Percentiles rank a stretch among this genome's conserved stretches.
Conservation (phyloP, 164 flowering plant genomes). For the Kingdonia uniflora region DNA sequence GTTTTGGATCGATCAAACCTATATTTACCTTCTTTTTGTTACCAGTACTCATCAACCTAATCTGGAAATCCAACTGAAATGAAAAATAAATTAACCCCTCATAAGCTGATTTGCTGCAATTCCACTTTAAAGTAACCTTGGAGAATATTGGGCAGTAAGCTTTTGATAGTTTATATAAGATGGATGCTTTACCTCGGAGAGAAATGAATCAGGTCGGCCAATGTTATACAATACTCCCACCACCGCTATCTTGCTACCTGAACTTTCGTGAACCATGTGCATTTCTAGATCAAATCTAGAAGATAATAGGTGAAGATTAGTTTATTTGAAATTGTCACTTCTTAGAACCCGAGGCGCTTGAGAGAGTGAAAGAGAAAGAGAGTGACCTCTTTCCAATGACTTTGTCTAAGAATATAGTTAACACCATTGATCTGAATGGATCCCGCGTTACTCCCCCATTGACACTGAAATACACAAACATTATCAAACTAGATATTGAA, state of each 20-base stretch:
- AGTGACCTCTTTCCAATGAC: slow-evolving; percentile 71
- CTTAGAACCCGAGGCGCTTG: not conserved
- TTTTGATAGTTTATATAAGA: not conserved
- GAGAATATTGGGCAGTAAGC: not conserved
- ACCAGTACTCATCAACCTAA: slow-evolving; percentile 10
- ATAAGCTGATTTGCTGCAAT: too few species aligned
- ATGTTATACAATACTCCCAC: slow-evolving; percentile 33
- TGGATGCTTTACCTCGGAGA: slow-evolving; percentile 29
- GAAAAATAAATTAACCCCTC: too few species aligned
- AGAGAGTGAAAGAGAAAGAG: slow-evolving; percentile 25
- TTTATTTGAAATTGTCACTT: not conserved
- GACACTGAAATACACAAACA: too few species aligned
- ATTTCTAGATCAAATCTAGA: slow-evolving; percentile 44
- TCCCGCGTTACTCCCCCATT: slow-evolving; percentile 42
- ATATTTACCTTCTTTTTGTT: slow-evolving; percentile 6
- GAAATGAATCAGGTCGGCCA: slow-evolving; percentile 38
- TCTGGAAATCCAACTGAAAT: slow-evolving; percentile 15
- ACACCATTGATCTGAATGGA: slow-evolving; percentile 29
- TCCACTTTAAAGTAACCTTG: not conserved
- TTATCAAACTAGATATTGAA: too few species aligned
- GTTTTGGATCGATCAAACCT: slow-evolving; percentile 33
- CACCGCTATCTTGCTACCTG: slow-evolving; percentile 32
- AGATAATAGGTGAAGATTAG: not conserved
- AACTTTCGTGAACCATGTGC: slow-evolving; percentile 46
- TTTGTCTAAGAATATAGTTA: slow-evolving; percentile 27